phyloP scores from a whole-genome alignment of 345 rosid species.

The Populus simonii region DNA sequence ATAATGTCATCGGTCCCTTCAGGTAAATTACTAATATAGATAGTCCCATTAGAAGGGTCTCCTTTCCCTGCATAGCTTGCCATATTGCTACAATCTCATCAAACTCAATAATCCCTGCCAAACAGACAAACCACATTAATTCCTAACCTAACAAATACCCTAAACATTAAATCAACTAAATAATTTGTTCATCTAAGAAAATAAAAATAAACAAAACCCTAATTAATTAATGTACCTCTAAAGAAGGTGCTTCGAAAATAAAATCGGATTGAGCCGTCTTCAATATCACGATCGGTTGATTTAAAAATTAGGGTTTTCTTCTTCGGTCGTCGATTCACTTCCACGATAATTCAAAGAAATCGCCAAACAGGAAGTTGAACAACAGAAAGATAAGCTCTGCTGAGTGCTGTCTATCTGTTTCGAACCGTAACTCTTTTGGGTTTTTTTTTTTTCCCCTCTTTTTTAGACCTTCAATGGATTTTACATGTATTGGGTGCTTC shows the following conservation, averaged over 20 bases:
- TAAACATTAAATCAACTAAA: background rate
- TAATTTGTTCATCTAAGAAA: too few species aligned
- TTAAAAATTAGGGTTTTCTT: background rate
- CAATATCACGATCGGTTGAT: background rate
- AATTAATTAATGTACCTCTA: background rate
- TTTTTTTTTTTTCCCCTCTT: too few species aligned
- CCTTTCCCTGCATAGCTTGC: conserved; percentile 61
- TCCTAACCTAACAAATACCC: background rate
- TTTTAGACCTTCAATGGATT: too few species aligned
- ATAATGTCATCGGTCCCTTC: conserved; percentile 78
- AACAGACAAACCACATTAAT: background rate
- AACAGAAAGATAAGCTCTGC: background rate
- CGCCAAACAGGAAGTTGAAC: background rate
- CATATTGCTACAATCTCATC: conserved; percentile 59
- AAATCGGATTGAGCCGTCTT: background rate
- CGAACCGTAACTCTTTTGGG: background rate
- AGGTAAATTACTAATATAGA: conserved; percentile 86
- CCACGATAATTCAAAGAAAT: background rate
- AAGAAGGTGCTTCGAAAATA: background rate
- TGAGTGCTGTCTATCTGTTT: background rate
- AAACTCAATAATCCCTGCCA: background rate
- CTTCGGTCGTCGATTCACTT: background rate
- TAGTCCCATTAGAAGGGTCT: conserved; percentile 61
- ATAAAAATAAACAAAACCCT: background rate
- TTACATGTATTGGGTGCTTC: too few species aligned